A percentile compares a stretch with the other conserved stretches of the same genome.
Conservation (phyloP, 1,139 yeast species). For the Debaryomyces nepalensis region DNA sequence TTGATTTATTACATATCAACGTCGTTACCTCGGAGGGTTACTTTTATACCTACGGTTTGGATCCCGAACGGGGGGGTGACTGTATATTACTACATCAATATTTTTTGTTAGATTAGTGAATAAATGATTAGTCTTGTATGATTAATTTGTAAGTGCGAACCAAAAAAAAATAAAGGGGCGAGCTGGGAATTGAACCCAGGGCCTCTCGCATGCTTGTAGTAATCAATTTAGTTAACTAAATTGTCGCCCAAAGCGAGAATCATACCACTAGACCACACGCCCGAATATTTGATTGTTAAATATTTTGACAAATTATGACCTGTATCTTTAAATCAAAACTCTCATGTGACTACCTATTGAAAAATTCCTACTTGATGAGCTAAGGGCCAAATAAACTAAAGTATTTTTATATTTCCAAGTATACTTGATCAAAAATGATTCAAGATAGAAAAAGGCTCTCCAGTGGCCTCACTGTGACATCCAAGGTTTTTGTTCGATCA, state of each 20-base stretch:
- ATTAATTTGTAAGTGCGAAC: too few species aligned
- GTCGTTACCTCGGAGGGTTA: slow-evolving; percentile 90
- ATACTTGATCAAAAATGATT: slow-evolving; percentile 18
- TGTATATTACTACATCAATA: slow-evolving; percentile 79
- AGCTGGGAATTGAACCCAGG: slow-evolving; percentile 27
- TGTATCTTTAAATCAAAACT: not conserved
- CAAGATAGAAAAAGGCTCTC: slow-evolving; percentile 50
- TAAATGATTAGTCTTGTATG: too few species aligned
- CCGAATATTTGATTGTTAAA: slow-evolving; percentile 14
- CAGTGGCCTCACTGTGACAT: slow-evolving; percentile 72
- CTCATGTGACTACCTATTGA: slow-evolving; percentile 7
- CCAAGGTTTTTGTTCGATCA: slow-evolving; percentile 90
- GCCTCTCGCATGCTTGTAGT: slow-evolving; percentile 24
- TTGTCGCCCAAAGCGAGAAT: slow-evolving; percentile 24
- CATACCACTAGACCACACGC: slow-evolving; percentile 26
- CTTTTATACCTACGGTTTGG: slow-evolving; percentile 83
- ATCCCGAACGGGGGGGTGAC: slow-evolving; percentile 92
- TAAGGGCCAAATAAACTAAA: not conserved
- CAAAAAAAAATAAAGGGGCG: slow-evolving; percentile 23
- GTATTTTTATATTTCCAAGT: not conserved
- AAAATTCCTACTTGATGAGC: slow-evolving; percentile 10
- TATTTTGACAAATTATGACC: not conserved
- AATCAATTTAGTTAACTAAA: slow-evolving; percentile 15
- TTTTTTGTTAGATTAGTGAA: slow-evolving; percentile 40
- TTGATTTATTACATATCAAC: slow-evolving; percentile 63